These are phyloP conservation scores for Candida ulmi DNA, from an alignment of 805 yeast genomes.

Conservation along the genomic window DNA sequence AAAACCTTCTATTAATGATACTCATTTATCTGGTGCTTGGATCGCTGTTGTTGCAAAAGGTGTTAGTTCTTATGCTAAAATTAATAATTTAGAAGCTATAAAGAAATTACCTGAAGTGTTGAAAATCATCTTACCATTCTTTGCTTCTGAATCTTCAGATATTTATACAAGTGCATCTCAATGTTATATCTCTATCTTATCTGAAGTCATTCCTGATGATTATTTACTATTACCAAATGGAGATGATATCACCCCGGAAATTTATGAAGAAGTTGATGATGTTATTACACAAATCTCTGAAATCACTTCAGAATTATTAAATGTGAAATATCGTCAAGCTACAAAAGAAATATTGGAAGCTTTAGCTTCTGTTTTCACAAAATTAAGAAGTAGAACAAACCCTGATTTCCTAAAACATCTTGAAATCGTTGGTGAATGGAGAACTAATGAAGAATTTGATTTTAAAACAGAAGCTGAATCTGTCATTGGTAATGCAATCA, in stretches of 20 bases:
- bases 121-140: conserved; percentile 53
- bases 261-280: conserved; percentile 52
- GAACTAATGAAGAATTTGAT: conserved; percentile 65
- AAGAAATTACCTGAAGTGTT: conserved; percentile 52
- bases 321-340: conserved; percentile 71
- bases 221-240: conserved; percentile 46
- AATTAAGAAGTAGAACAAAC: conserved; percentile 58
- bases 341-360: conserved; percentile 71
- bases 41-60: conserved; percentile 90
- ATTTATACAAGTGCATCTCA: conserved; percentile 77
- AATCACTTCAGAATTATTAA: conserved; percentile 52
- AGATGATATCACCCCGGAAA: conserved; percentile 35
- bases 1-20: conserved; percentile 77
- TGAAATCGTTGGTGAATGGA: conserved; percentile 76
- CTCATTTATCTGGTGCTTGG: conserved; percentile 91
- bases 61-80: conserved; percentile 45
- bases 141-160: conserved; percentile 58
- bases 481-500: conserved; percentile 72
- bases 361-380: conserved; percentile 53
- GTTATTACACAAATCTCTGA: conserved; percentile 47
- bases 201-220: conserved; percentile 59
- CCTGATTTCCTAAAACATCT: conserved; percentile 67
- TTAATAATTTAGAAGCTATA: conserved; percentile 48
- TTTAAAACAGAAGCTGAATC: conserved; percentile 75
- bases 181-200: conserved; percentile 75